A percentile compares a stretch with the other conserved stretches of the same genome.
Evolutionary conservation across 2,329 filamentous ascomycete species (phyloP).

Genomic region (Calonectria fujianensis): DNA sequence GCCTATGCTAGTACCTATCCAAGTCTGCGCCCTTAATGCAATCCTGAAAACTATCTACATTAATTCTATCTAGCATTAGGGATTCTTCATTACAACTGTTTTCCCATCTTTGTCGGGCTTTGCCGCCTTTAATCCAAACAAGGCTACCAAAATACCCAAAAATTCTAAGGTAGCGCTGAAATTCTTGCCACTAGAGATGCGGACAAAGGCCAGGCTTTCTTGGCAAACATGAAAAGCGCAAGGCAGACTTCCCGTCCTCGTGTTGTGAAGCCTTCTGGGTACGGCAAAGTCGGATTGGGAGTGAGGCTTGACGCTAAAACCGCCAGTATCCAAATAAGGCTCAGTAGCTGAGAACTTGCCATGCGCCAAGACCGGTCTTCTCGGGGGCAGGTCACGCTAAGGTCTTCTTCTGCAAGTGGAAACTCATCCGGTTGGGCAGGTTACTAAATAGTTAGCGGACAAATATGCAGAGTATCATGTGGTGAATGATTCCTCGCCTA

Average conservation of each 20-base stretch:
- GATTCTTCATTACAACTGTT: background rate
- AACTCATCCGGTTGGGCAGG: background rate
- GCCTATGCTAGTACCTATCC: too few species aligned
- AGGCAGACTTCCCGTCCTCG: background rate
- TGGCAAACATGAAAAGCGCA: background rate
- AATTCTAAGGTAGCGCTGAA: background rate
- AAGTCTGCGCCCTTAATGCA: background rate
- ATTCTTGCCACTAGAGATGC: constrained; percentile 8
- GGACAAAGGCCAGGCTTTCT: background rate
- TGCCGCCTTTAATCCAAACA: background rate
- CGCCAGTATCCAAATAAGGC: background rate
- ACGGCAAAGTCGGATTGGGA: background rate
- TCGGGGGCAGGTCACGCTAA: background rate
- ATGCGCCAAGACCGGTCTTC: background rate
- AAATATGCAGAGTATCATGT: background rate
- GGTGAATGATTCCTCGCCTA: background rate
- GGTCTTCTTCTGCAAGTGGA: background rate
- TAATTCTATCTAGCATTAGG: background rate
- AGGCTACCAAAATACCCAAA: background rate
- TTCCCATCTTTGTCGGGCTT: background rate
- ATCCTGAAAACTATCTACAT: background rate
- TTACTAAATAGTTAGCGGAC: background rate
- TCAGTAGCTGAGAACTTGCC: background rate
- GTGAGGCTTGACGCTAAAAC: background rate
- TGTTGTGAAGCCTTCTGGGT: background rate